These are phyloP conservation scores for Naganishia liquefaciens DNA, from an alignment of 1,284 basidiomycete species.

Conservation along the genomic window DNA sequence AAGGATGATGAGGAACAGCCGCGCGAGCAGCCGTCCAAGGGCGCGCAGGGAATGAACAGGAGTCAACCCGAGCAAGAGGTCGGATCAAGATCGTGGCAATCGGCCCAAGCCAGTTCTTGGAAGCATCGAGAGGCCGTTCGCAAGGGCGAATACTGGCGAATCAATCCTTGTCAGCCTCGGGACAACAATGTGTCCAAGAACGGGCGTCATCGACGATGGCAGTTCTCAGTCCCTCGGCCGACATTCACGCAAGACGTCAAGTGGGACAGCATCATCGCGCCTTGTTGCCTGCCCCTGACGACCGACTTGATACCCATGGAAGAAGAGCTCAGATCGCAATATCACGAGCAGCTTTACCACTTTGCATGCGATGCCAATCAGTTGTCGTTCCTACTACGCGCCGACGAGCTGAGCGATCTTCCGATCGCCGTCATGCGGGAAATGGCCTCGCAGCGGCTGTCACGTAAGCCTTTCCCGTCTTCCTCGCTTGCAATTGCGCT, in stretches of 20 bases:
- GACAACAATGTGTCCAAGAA: slow-evolving; percentile 33
- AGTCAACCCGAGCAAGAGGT: slow-evolving; percentile 19
- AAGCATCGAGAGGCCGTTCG: slow-evolving; percentile 36
- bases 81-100: slow-evolving; percentile 28
- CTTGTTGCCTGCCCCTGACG: slow-evolving; percentile 85
- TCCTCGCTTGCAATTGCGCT: slow-evolving; percentile 2
- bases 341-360: slow-evolving; percentile 66
- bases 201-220: slow-evolving; percentile 77
- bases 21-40: background rate
- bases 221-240: slow-evolving; percentile 77
- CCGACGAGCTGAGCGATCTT: slow-evolving; percentile 53
- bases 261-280: slow-evolving; percentile 83
- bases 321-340: slow-evolving; percentile 73
- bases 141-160: slow-evolving; percentile 37
- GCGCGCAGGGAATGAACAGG: slow-evolving; percentile 11
- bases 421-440: slow-evolving; percentile 86
- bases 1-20: slow-evolving; percentile 26
- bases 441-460: slow-evolving; percentile 85
- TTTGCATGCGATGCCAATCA: slow-evolving; percentile 53
- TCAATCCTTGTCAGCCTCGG: slow-evolving; percentile 52
- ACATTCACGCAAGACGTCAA: slow-evolving; percentile 85
- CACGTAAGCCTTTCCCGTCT: slow-evolving; percentile 41
- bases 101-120: slow-evolving; percentile 33
- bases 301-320: slow-evolving; percentile 82
- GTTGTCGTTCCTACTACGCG: slow-evolving; percentile 65